Percentiles rank a stretch among this genome's conserved stretches.
Evolutionary conservation across 371 early-diverging fungal species (phyloP).

Genomic region (Rhizopus microsporus): DNA sequence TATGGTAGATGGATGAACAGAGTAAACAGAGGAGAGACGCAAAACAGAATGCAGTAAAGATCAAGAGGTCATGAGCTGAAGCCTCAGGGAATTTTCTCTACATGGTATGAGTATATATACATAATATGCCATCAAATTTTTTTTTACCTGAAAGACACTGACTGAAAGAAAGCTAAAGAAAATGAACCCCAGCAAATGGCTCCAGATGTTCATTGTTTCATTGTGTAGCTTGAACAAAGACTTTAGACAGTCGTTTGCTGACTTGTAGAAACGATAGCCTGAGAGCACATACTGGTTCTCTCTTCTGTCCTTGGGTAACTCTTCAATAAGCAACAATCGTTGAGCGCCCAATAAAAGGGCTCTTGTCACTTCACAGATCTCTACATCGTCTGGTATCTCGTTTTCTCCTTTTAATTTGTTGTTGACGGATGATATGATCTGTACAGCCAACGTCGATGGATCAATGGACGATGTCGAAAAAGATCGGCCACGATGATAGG

Average conservation of each 20-base stretch:
- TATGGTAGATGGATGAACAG: conserved; percentile 64
- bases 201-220: conserved; percentile 77
- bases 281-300: conserved; percentile 69
- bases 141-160: conserved; percentile 50
- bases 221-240: conserved; percentile 71
- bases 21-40: conserved; percentile 58
- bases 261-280: conserved; percentile 65
- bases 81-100: conserved; percentile 50
- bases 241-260: conserved; percentile 56
- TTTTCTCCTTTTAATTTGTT: conserved; percentile 27
- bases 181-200: conserved; percentile 66
- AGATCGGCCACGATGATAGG: conserved; percentile 24
- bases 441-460: conserved; percentile 35
- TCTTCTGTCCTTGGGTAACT: conserved; percentile 66
- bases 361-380: conserved; percentile 54
- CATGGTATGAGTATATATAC: background rate
- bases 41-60: conserved; percentile 53
- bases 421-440: conserved; percentile 43
- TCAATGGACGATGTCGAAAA: conserved; percentile 26
- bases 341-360: conserved; percentile 62
- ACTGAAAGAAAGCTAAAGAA: conserved; percentile 57
- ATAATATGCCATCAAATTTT: background rate
- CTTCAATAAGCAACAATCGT: conserved; percentile 60
- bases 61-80: conserved; percentile 39
- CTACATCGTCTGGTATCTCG: conserved; percentile 26